Evolutionary conservation across 2,329 filamentous ascomycete genomes (phyloP).

Genomic region (Diaporthe sp.): DNA sequence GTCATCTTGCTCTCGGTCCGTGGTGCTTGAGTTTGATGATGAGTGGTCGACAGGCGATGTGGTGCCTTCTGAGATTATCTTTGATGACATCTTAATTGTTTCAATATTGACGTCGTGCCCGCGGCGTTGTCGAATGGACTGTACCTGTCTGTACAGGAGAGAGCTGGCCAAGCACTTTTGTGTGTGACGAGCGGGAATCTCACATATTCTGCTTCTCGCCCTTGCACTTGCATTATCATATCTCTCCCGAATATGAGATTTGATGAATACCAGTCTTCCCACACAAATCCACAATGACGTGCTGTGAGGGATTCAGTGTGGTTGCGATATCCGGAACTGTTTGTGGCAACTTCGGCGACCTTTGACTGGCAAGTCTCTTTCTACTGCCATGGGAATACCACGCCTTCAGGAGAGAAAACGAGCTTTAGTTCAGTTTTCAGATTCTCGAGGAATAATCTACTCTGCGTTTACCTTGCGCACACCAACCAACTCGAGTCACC

Average conservation of each 20-base stretch:
- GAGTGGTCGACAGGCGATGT: background rate
- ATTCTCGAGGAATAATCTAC: background rate
- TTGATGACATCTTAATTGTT: background rate
- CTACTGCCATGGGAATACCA: background rate
- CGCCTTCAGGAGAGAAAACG: background rate
- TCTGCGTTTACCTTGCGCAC: background rate
- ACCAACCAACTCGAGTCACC: background rate
- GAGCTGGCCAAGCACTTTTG: background rate
- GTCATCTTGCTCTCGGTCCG: background rate
- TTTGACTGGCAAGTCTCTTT: background rate
- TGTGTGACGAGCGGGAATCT: background rate
- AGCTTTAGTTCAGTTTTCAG: too few species aligned
- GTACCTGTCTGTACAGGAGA: background rate
- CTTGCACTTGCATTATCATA: background rate
- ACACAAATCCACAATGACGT: conserved; percentile 34
- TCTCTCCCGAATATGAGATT: background rate
- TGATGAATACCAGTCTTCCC: background rate
- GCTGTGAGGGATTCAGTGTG: background rate
- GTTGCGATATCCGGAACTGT: conserved; percentile 4
- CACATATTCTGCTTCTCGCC: too few species aligned
- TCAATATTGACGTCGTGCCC: too few species aligned
- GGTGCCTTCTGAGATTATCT: background rate
- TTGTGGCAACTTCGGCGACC: background rate
- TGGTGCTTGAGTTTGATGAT: background rate
- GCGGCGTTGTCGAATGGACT: background rate